Evolutionary conservation across 352 stramenopile species (phyloP).

Genomic region (Blastocystis sp.): DNA sequence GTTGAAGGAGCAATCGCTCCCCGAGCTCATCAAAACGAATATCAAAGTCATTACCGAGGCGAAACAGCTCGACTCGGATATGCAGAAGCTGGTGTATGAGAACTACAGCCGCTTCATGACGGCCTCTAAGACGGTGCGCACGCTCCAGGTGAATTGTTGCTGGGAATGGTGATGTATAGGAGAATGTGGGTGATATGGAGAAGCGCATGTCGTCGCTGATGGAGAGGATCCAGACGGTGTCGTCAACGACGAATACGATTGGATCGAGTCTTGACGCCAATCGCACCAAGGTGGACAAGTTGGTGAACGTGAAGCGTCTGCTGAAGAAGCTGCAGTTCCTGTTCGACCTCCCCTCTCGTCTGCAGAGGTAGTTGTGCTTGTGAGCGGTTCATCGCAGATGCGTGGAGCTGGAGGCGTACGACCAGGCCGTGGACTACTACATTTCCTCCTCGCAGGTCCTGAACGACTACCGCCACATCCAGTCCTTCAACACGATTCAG

Average conservation of each 20-base stretch:
- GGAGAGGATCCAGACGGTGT: conserved; percentile 68
- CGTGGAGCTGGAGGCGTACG: conserved; percentile 81
- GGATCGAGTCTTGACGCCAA: conserved; percentile 70
- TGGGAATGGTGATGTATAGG: conserved; percentile 66
- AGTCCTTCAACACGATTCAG: conserved; percentile 82
- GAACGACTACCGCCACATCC: conserved; percentile 81
- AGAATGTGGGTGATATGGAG: conserved; percentile 72
- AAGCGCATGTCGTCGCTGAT: conserved; percentile 69
- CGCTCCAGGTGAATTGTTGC: conserved; percentile 76
- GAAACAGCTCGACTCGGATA: conserved; percentile 91
- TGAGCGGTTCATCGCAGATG: conserved; percentile 69
- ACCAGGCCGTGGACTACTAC: conserved; percentile 83
- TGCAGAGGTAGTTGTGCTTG: conserved; percentile 68
- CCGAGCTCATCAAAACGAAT: conserved; percentile 55
- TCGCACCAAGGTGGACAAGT: conserved; percentile 85
- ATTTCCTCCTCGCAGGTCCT: conserved; percentile 81
- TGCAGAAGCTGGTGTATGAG: conserved; percentile 99
- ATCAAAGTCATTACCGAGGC: conserved; percentile 77
- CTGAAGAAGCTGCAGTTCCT: conserved; percentile 93
- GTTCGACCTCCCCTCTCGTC: conserved; percentile 87
- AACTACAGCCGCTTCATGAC: conserved; percentile 99
- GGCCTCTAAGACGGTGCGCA: conserved; percentile 94
- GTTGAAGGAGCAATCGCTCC: conserved; percentile 35
- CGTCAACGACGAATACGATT: conserved; percentile 15
- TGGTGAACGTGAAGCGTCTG: conserved; percentile 89